Percentiles rank a stretch among this genome's conserved stretches.
phyloP scores from a whole-genome alignment of 768 basidiomycete genomes.

The Leucocoprinus sp. region DNA sequence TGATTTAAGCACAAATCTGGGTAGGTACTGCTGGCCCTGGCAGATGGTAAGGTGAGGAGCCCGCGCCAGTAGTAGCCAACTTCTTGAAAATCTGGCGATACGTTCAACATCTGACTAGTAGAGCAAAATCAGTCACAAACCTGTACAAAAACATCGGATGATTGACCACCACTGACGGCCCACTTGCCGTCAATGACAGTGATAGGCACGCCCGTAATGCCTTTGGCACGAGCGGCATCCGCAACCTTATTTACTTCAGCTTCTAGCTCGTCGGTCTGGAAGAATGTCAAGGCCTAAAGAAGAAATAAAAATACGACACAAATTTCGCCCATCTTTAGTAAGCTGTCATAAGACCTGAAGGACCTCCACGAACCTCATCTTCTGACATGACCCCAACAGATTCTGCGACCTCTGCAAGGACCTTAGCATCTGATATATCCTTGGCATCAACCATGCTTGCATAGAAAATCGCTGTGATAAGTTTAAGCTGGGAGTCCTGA shows the following conservation, averaged over 20 bases:
- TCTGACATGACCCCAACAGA: slow-evolving; percentile 47
- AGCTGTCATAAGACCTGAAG: slow-evolving; percentile 1
- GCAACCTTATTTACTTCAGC: slow-evolving; percentile 59
- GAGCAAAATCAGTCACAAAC: slow-evolving; percentile 26
- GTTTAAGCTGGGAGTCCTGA: slow-evolving; percentile 45
- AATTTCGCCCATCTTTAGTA: not conserved
- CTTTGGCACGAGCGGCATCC: slow-evolving; percentile 51
- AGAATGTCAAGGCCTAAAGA: slow-evolving; percentile 51
- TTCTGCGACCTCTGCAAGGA: slow-evolving; percentile 54
- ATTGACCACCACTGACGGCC: slow-evolving; percentile 70
- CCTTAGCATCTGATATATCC: slow-evolving; percentile 51
- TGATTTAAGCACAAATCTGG: slow-evolving; percentile 18
- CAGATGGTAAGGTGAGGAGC: slow-evolving; percentile 27
- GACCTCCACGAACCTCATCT: slow-evolving; percentile 40
- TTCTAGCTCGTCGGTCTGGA: slow-evolving; percentile 56
- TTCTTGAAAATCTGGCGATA: slow-evolving; percentile 39
- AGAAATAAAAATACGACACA: not conserved
- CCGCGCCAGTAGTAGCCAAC: slow-evolving; percentile 31
- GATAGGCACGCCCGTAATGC: slow-evolving; percentile 74
- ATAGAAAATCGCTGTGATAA: slow-evolving; percentile 54
- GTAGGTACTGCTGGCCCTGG: slow-evolving; percentile 26
- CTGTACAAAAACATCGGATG: slow-evolving; percentile 61
- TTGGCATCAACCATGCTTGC: slow-evolving; percentile 57
- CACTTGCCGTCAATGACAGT: slow-evolving; percentile 73
- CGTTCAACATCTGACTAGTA: not conserved